A percentile compares a stretch with the other conserved stretches of the same genome.
These are phyloP conservation scores for Globisporangium barbulae DNA, from an alignment of 352 stramenopile species.

Conservation along the genomic window DNA sequence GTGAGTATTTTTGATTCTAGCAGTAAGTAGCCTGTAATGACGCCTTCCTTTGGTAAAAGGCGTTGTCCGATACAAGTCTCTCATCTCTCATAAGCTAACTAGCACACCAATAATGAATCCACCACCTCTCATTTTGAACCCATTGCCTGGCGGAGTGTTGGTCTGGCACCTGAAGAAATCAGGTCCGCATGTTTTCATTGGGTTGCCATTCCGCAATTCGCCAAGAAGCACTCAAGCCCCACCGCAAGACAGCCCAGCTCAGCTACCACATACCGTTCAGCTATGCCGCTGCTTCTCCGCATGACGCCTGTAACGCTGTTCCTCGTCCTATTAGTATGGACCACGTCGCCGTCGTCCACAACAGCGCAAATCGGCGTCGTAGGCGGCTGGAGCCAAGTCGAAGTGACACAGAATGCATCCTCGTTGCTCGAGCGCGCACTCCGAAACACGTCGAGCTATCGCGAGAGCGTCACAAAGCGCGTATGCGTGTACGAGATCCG, in stretches of 20 bases:
- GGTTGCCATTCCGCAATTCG: conserved; percentile 22
- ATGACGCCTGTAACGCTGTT: background rate
- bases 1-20: background rate
- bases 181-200: too few species aligned
- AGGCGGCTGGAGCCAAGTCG: background rate
- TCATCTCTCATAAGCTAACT: too few species aligned
- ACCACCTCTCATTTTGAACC: too few species aligned
- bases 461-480: conserved; percentile 21
- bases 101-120: too few species aligned
- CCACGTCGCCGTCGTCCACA: background rate
- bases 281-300: background rate
- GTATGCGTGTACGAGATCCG: conserved; percentile 40
- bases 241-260: background rate
- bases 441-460: conserved; percentile 27
- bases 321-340: background rate
- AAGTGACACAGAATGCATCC: background rate
- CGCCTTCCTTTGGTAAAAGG: too few species aligned
- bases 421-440: conserved; percentile 18
- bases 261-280: too few species aligned
- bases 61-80: too few species aligned
- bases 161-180: too few species aligned
- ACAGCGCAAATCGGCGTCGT: background rate
- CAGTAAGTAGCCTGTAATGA: too few species aligned
- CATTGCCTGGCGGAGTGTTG: too few species aligned
- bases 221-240: background rate